These are phyloP conservation scores for Willaertia magna DNA, from an alignment of 208 protist genomes.

Conservation along the genomic window DNA sequence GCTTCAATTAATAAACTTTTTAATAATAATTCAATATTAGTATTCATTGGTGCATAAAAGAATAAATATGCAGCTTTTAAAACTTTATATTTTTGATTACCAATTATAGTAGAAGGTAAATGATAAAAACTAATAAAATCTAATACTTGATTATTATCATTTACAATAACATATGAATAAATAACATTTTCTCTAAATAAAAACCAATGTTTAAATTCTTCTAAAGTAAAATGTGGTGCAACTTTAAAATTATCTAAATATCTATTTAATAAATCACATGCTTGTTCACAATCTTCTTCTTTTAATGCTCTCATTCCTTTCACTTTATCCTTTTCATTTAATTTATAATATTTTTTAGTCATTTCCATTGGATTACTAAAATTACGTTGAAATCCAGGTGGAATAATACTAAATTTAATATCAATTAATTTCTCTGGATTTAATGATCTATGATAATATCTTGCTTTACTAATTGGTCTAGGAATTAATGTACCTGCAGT, in stretches of 20 bases:
- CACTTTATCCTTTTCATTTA: conserved; percentile 44
- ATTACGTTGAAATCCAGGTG: conserved; percentile 35
- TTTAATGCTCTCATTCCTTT: conserved; percentile 56
- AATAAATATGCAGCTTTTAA: conserved; percentile 88
- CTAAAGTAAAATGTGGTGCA: conserved; percentile 64
- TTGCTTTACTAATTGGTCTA: conserved; percentile 73
- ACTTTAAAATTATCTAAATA: conserved; percentile 66
- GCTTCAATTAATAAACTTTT: conserved; percentile 74
- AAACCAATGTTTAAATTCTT: conserved; percentile 89
- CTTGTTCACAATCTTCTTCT: conserved; percentile 46
- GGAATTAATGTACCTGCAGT: conserved; percentile 91
- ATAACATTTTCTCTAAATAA: conserved; percentile 79
- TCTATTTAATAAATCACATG: conserved; percentile 52
- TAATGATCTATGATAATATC: conserved; percentile 91
- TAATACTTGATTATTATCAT: conserved; percentile 54
- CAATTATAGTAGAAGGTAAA: conserved; percentile 90
- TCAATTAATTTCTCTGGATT: conserved; percentile 94
- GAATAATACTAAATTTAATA: conserved; percentile 55
- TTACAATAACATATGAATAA: conserved; percentile 81
- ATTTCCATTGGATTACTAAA: conserved; percentile 65
- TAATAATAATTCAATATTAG: conserved; percentile 65
- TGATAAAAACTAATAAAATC: conserved; percentile 94
- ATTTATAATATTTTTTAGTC: conserved; percentile 50
- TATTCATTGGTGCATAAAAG: conserved; percentile 84
- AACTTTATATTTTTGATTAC: conserved; percentile 69